A percentile compares a stretch with the other conserved stretches of the same genome.
These are phyloP conservation scores for Somion occarium DNA, from an alignment of 1,284 basidiomycete genomes.

Conservation along the genomic window DNA sequence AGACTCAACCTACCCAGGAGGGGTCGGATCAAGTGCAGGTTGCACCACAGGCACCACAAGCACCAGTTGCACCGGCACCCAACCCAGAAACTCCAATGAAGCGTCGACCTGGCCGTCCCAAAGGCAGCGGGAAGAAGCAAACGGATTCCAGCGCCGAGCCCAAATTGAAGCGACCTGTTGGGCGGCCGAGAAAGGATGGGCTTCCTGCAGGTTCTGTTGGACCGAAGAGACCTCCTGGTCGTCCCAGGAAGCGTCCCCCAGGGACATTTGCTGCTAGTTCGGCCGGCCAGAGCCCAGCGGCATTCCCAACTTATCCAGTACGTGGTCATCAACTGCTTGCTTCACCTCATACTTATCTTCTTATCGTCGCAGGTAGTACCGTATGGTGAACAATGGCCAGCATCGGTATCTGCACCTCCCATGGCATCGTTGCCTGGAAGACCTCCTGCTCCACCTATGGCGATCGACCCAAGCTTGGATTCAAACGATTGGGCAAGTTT, in stretches of 20 bases:
- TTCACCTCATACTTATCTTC: too few relatives aligned
- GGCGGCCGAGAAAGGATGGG: constrained; percentile 52
- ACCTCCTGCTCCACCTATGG: constrained; percentile 13
- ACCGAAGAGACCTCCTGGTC: constrained; percentile 25
- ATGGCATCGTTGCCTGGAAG: constrained; percentile 21
- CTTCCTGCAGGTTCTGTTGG: constrained; percentile 50
- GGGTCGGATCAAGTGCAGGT: background rate
- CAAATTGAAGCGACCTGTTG: constrained; percentile 49
- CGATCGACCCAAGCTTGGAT: constrained; percentile 47
- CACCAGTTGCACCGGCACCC: background rate
- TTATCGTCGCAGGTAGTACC: too few relatives aligned
- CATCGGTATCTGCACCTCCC: constrained; percentile 32
- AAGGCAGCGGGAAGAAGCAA: constrained; percentile 51
- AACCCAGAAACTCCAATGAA: constrained; percentile 28
- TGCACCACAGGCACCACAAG: background rate
- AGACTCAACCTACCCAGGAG: constrained; percentile 9
- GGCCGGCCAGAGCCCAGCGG: background rate
- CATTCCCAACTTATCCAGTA: constrained; percentile 9
- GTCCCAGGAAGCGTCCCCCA: constrained; percentile 37
- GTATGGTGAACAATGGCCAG: constrained; percentile 20
- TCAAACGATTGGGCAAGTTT: constrained; percentile 60
- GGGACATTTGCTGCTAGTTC: constrained; percentile 27
- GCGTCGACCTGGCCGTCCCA: constrained; percentile 40
- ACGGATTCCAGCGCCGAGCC: constrained; percentile 33
- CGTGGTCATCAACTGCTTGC: too few relatives aligned